Evolutionary conservation across 1,284 basidiomycete species (phyloP), one percentile per base, ranked within the genome.

Genomic region (Microbotryum scabiosae): DNA sequence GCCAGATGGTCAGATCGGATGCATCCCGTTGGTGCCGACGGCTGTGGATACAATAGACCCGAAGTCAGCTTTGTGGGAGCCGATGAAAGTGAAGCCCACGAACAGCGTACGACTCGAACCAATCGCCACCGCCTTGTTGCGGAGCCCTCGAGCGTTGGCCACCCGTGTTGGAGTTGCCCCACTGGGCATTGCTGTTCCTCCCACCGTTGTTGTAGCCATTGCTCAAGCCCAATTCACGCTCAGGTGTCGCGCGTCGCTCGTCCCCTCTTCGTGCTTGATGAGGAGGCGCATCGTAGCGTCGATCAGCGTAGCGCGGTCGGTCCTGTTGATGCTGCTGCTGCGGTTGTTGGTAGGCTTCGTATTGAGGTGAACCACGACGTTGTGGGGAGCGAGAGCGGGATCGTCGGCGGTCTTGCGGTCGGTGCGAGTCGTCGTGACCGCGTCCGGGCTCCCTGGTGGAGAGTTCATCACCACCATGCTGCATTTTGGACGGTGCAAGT

Each of bases 1-100:
- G 91, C 91, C 91, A 96, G 54, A 92, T 80, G 66, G 82, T 82
- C 2, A 87, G 73, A 6, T 80, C 80, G 14, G 78, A 84, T 3
- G 73, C 78, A 64, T 86, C 85, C 56, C 91, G 79, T 73, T 90
- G 84, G 60, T 79, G 73, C 56, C 88, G 80, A 26, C 91, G 89
- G 70, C 91, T 93, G 54, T 41, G 16, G 30, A 32, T n/a, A n/a
- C n/a, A n/a, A n/a, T n/a, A n/a, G n/a, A n/a, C n/a, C n/a, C n/a
- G n/a, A n/a, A n/a, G n/a, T n/a, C n/a, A n/a, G n/a, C n/a, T n/a
- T n/a, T n/a, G n/a, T n/a, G n/a, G n/a, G n/a, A n/a, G n/a, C n/a
- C n/a, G n/a, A n/a, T n/a, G n/a, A n/a, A n/a, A n/a, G n/a, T n/a
- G n/a, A n/a, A n/a, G n/a, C n/a, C n/a, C n/a, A n/a, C n/a, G n/a